Evolutionary conservation across 306 rosid species (phyloP).

Genomic region (Delonix regia): DNA sequence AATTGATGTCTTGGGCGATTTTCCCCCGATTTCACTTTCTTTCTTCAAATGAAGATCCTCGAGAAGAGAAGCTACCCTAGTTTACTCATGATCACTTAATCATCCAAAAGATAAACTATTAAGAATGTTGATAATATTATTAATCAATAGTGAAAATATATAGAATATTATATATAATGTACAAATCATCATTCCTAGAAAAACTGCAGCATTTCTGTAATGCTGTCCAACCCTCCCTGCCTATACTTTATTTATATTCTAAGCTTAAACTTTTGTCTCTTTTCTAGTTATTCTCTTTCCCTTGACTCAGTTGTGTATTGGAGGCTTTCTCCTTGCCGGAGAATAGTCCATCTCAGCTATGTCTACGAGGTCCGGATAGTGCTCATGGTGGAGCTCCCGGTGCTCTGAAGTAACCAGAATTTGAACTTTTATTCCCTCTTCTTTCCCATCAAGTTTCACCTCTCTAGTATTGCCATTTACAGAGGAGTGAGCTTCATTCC

Average conservation of each 20-base stretch:
- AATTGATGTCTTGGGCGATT: no score
- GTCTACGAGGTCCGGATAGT: conserved; percentile 54
- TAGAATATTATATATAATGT: conserved; percentile 47
- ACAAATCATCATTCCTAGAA: conserved; percentile 58
- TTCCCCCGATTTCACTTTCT: no score
- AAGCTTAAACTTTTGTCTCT: conserved; percentile 17
- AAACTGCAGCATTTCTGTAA: conserved; percentile 79
- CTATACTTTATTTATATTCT: conserved; percentile 37
- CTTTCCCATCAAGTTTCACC: conserved; percentile 34
- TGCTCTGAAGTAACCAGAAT: conserved; percentile 36
- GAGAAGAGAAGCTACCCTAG: conserved; percentile 11
- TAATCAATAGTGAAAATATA: conserved; percentile 36
- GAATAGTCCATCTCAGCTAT: conserved; percentile 90
- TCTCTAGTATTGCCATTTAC: conserved; percentile 34
- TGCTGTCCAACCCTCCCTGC: conserved; percentile 46
- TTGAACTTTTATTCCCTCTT: conserved; percentile 35
- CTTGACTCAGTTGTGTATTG: conserved; percentile 70
- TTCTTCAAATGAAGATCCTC: not conserved
- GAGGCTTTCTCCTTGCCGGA: conserved; percentile 83
- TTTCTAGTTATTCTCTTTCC: conserved; percentile 9
- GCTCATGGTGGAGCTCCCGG: conserved; percentile 31
- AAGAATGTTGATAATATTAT: conserved; percentile 15
- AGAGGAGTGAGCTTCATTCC: conserved; percentile 22
- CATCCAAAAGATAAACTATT: conserved; percentile 31
- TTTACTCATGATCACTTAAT: conserved; percentile 39